A percentile compares a stretch with the other conserved stretches of the same genome.
Conservation (phyloP, 2,329 filamentous ascomycete species). For the Coleophoma eucalyptorum region DNA sequence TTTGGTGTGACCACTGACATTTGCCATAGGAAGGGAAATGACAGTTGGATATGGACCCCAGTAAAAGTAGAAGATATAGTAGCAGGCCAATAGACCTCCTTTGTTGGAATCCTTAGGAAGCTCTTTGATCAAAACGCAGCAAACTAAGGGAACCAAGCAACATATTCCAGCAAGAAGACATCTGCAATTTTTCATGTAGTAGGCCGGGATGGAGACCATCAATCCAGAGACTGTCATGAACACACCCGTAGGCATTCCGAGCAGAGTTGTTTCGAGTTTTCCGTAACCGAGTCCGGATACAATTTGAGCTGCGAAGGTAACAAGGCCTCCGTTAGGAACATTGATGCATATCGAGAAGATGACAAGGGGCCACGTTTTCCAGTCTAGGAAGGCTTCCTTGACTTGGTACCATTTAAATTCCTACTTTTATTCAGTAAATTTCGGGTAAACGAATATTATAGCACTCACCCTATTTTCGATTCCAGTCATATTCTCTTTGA, state of each 20-base stretch:
- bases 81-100: neutral
- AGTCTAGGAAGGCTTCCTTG: constrained; percentile 35
- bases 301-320: constrained; percentile 43
- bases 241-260: neutral
- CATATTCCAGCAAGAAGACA: neutral
- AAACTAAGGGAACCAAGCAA: neutral
- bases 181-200: neutral
- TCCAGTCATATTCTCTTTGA: constrained; percentile 51
- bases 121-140: neutral
- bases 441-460: too few species aligned
- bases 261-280: neutral
- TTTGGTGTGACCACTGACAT: neutral
- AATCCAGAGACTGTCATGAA: neutral
- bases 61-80: constrained; percentile 1
- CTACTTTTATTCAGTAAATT: neutral
- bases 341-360: constrained; percentile 38
- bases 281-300: neutral
- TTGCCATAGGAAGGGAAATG: neutral
- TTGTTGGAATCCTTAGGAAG: neutral
- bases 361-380: neutral
- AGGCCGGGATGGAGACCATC: neutral
- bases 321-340: constrained; percentile 46
- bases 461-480: constrained; percentile 35
- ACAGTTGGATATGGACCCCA: neutral
- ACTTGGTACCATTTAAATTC: constrained; percentile 44